Conservation (phyloP, 2,329 filamentous ascomycete species). For the Xylariaceae sp. region DNA sequence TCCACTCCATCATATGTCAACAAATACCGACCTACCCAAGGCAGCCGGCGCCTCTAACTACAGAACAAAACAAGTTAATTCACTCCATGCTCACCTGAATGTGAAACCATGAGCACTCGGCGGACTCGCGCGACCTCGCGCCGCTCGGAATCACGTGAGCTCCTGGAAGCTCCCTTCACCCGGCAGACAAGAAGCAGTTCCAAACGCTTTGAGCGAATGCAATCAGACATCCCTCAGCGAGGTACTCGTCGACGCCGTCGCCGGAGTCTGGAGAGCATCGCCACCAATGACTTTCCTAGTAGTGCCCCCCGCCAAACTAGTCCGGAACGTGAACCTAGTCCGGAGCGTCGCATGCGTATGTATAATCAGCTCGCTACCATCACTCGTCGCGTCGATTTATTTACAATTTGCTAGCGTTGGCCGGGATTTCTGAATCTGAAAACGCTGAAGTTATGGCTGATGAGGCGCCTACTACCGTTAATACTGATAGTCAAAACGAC, state of each 20-base stretch:
- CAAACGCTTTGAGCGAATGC: slow-evolving; percentile 16
- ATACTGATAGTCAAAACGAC: slow-evolving; percentile 16
- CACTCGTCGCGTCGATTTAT: not conserved
- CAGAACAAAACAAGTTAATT: too few species aligned
- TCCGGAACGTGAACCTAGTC: slow-evolving; percentile 1
- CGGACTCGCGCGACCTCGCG: slow-evolving; percentile 1
- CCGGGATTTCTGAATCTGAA: slow-evolving; percentile 1
- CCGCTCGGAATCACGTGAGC: slow-evolving; percentile 20
- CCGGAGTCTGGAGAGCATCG: slow-evolving; percentile 24
- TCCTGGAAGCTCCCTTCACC: slow-evolving; percentile 2
- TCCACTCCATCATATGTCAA: not conserved
- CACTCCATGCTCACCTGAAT: not conserved
- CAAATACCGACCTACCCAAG: too few species aligned
- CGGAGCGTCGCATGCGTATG: slow-evolving; percentile 8
- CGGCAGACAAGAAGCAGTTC: slow-evolving; percentile 25
- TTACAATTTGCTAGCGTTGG: slow-evolving; percentile 13
- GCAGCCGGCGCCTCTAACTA: too few species aligned
- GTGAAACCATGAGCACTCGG: slow-evolving; percentile 23
- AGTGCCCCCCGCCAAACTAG: slow-evolving; percentile 12
- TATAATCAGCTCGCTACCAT: not conserved
- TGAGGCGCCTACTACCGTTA: not conserved
- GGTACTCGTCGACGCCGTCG: slow-evolving; percentile 22
- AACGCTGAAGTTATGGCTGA: not conserved
- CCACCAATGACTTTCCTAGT: slow-evolving; percentile 21
- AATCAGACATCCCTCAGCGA: slow-evolving; percentile 19